These are phyloP conservation scores for Metschnikowia aberdeeniae DNA, from an alignment of 805 yeast genomes.

Conservation along the genomic window DNA sequence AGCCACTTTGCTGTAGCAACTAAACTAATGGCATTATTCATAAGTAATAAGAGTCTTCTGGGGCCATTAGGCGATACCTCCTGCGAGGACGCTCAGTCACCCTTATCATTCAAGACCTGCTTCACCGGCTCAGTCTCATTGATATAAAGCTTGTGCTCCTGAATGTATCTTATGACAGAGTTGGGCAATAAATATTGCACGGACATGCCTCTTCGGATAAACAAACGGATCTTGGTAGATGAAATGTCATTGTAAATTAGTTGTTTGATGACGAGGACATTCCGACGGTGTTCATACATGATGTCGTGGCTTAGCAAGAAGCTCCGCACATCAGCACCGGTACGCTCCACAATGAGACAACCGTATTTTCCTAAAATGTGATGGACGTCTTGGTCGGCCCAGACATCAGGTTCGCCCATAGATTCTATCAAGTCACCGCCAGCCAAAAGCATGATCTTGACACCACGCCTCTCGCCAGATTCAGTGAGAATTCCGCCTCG, in stretches of 20 bases:
- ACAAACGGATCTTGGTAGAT: conserved; percentile 90
- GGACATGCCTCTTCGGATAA: conserved; percentile 92
- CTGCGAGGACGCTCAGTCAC: conserved; percentile 13
- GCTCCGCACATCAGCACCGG: conserved; percentile 93
- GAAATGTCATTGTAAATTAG: conserved; percentile 93
- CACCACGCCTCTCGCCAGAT: conserved; percentile 66
- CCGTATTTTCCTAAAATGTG: conserved; percentile 96
- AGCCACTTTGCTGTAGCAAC: no score
- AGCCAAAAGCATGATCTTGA: conserved; percentile 91
- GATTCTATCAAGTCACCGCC: conserved; percentile 97
- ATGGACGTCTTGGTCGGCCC: conserved; percentile 95
- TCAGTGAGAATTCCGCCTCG: conserved; percentile 74
- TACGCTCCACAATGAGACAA: conserved; percentile 92
- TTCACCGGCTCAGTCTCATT: conserved; percentile 92
- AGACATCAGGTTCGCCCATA: conserved; percentile 99
- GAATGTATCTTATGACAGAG: conserved; percentile 89
- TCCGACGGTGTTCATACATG: conserved; percentile 94
- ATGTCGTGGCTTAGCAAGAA: conserved; percentile 91
- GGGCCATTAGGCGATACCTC: no score
- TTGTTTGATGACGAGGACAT: conserved; percentile 91
- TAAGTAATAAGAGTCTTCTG: no score
- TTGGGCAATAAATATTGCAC: conserved; percentile 93
- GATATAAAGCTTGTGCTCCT: conserved; percentile 81
- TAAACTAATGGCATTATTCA: no score
- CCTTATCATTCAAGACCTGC: conserved; percentile 54